These are phyloP conservation scores for Aspergillus carbonarius DNA, from an alignment of 2,329 filamentous ascomycete species.

Conservation along the genomic window DNA sequence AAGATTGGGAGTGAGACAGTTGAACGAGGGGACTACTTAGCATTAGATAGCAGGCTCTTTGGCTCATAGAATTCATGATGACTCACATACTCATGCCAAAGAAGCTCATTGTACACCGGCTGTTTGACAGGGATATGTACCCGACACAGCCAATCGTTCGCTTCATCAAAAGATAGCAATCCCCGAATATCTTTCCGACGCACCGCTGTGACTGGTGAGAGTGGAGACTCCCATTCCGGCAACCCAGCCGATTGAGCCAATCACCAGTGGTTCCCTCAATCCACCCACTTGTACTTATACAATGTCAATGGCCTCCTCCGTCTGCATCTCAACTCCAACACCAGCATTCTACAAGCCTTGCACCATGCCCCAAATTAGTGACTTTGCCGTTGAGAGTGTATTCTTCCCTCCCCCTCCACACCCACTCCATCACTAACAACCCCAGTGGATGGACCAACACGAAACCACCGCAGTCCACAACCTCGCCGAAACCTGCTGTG, in stretches of 20 bases:
- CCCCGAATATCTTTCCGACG: no score
- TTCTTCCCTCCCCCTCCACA: not conserved
- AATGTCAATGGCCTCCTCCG: no score
- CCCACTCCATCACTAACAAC: conserved; percentile 5
- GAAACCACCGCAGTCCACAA: conserved; percentile 60
- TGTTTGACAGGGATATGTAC: not conserved
- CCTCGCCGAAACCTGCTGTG: conserved; percentile 75
- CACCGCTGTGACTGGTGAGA: no score
- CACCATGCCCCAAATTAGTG: conserved; percentile 18
- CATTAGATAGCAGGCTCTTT: no score
- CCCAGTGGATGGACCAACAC: conserved; percentile 58
- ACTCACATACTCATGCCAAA: no score
- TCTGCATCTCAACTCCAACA: not conserved
- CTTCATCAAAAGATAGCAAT: not conserved
- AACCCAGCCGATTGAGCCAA: not conserved
- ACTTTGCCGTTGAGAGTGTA: conserved; percentile 23
- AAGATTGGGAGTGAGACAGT: no score
- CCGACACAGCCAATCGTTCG: not conserved
- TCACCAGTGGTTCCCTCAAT: not conserved
- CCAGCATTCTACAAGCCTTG: not conserved
- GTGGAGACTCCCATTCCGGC: not conserved
- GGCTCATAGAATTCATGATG: no score
- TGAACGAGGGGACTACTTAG: no score
- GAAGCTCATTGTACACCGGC: no score
- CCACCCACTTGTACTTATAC: not conserved